Conservation (phyloP, 2,329 filamentous ascomycete genomes). For the Davidsoniella virescens region DNA sequence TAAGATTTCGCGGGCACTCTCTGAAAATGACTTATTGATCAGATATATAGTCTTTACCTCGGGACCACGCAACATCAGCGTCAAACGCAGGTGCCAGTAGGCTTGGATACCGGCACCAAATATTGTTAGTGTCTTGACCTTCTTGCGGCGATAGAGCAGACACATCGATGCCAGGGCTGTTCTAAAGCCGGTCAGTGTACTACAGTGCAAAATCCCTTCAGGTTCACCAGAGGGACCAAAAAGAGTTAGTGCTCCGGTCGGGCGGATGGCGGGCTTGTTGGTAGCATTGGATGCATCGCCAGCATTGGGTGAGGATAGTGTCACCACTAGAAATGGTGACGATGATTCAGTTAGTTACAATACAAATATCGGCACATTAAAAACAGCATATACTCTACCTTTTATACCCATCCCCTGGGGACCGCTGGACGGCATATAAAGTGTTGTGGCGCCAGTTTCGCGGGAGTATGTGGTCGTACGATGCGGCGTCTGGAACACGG, state of each 20-base stretch:
- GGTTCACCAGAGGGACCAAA: conserved; percentile 46
- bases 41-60: conserved; percentile 70
- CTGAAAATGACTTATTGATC: conserved; percentile 57
- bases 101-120: conserved; percentile 85
- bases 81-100: conserved; percentile 83
- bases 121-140: conserved; percentile 60
- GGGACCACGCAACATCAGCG: conserved; percentile 52
- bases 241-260: conserved; percentile 53
- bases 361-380: background rate
- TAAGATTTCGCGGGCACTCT: conserved; percentile 36
- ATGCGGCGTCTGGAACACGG: conserved; percentile 38
- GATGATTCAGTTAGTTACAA: too few relatives aligned
- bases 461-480: conserved; percentile 32
- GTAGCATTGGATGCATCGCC: conserved; percentile 13
- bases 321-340: conserved; percentile 36
- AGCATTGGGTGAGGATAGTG: conserved; percentile 32
- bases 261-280: conserved; percentile 23
- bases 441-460: conserved; percentile 38
- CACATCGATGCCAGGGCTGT: conserved; percentile 58
- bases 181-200: conserved; percentile 63
- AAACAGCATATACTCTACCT: conserved; percentile 23
- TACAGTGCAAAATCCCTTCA: conserved; percentile 54
- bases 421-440: conserved; percentile 61
- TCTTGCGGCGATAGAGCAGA: conserved; percentile 46
- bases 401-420: conserved; percentile 52